Base-by-base conservation (phyloP, 805 yeast genomes). In the Metschnikowia proteae region DNA sequence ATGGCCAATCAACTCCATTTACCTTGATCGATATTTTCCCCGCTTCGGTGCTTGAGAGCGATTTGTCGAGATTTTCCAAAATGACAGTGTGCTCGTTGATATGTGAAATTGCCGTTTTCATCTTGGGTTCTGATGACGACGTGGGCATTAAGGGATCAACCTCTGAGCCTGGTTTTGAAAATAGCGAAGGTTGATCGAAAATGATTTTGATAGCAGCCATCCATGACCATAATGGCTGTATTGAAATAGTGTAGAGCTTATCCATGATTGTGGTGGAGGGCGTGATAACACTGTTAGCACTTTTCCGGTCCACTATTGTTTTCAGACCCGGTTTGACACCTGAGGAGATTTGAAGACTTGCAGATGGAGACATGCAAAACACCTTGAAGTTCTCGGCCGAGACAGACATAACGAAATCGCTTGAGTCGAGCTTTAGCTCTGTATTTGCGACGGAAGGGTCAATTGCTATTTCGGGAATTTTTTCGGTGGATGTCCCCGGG, bases 171-270 rank as follows among this genome's bases (percentile, higher is more conserved):
- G 60, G 56, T 6, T 73, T 74, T 23, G 63, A 59, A 40, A 73
- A 72, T 5, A 66, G 55, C 13, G 53, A 52, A 1, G 74, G 68
- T 27, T 59, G 57, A 26, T 52, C 55, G 11, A 60, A 38, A 5
- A 71, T 53, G 6, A 70, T 61, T 41, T 70, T 71, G 25, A 63
- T 53, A 0, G 73, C 75, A 2, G 78, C 76, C 13, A 73, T 50
- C 49, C 71, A 58, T 1, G 73, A 65, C 78, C 78, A 73, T 38
- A 73, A 61, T 8, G 77, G 76, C 53, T 73, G 77, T 11, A 61
- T 53, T 6, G 59, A 57, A 4, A 63, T 56, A 5, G 59, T 54
- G 33, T 49, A 54, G 17, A 52, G 48, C 35, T 48, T 52, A 44
- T 57, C 61, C 55, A 57, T 56, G 25, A 57, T 56, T 10, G 60